Conservation (phyloP, 257 asterid genomes). For the Jaltomata sinuosa region DNA sequence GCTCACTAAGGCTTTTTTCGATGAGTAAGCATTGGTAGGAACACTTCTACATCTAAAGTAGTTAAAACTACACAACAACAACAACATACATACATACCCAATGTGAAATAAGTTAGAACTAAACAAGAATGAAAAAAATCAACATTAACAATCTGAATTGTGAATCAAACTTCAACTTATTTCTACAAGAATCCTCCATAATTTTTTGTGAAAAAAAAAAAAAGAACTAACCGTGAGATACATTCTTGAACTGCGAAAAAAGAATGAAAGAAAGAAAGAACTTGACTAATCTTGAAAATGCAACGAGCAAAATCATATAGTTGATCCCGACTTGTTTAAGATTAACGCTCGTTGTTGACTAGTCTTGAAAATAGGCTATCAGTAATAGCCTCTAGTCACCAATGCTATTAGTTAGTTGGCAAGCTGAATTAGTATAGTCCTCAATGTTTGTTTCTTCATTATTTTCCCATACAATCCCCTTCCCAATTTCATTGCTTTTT, state of each 20-base stretch:
- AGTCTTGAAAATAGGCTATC: not conserved
- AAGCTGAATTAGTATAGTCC: conserved; percentile 34
- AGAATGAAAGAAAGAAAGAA: not conserved
- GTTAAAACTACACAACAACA: too few relatives aligned
- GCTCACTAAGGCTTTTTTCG: not conserved
- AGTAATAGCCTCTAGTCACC: not conserved
- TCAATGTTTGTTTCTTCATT: conserved; percentile 68
- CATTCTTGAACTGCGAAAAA: not conserved
- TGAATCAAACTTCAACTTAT: not conserved
- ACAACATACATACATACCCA: too few relatives aligned
- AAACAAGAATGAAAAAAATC: not conserved
- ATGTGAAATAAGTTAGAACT: too few relatives aligned
- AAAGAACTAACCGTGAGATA: not conserved
- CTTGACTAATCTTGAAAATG: not conserved
- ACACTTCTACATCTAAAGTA: not conserved
- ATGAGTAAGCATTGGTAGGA: not conserved
- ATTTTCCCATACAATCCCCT: conserved; percentile 83
- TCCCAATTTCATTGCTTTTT: conserved; percentile 50
- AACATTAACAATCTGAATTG: not conserved
- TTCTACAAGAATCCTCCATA: too few relatives aligned
- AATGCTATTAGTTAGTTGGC: not conserved
- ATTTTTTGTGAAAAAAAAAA: not conserved
- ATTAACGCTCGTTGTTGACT: not conserved
- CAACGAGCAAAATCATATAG: too few relatives aligned
- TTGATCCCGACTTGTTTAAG: too few relatives aligned